Conservation (phyloP, 192 early-diverging fungal species). For the Coemansia sp. region DNA sequence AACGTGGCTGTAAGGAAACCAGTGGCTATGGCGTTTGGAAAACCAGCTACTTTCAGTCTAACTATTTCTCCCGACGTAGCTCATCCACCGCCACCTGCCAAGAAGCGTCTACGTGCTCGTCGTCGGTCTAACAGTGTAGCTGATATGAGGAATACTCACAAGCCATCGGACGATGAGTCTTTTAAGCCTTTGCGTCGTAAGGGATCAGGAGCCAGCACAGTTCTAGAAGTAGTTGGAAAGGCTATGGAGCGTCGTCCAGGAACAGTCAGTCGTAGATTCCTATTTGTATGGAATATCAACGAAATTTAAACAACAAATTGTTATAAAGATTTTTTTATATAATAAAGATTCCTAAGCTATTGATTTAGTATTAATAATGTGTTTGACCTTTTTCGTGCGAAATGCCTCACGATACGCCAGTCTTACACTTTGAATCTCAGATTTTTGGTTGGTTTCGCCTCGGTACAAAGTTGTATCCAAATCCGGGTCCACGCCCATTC, state of each 20-base stretch:
- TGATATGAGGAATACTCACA: constrained; percentile 18
- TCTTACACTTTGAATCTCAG: constrained; percentile 9
- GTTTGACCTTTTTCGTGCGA: constrained; percentile 9
- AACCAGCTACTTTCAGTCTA: constrained; percentile 46
- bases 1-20: constrained; percentile 20
- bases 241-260: constrained; percentile 51
- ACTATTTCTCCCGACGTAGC: constrained; percentile 16
- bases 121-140: constrained; percentile 44
- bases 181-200: constrained; percentile 15
- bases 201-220: constrained; percentile 43
- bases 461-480: constrained; percentile 23
- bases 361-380: background rate
- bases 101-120: constrained; percentile 44
- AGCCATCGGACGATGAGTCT: constrained; percentile 15
- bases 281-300: constrained; percentile 55
- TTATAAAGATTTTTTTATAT: background rate
- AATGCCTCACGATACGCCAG: constrained; percentile 42
- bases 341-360: background rate
- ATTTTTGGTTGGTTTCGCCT: constrained; percentile 16
- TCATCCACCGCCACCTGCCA: constrained; percentile 26
- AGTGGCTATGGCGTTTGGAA: constrained; percentile 45
- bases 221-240: constrained; percentile 45
- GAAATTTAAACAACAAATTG: constrained; percentile 27
- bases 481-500: constrained; percentile 22
- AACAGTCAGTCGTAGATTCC: constrained; percentile 49